Evolutionary conservation across 2,329 filamentous ascomycete species (phyloP), one percentile per base, ranked within the genome.

Genomic region (Colletotrichum tamarilloi): DNA sequence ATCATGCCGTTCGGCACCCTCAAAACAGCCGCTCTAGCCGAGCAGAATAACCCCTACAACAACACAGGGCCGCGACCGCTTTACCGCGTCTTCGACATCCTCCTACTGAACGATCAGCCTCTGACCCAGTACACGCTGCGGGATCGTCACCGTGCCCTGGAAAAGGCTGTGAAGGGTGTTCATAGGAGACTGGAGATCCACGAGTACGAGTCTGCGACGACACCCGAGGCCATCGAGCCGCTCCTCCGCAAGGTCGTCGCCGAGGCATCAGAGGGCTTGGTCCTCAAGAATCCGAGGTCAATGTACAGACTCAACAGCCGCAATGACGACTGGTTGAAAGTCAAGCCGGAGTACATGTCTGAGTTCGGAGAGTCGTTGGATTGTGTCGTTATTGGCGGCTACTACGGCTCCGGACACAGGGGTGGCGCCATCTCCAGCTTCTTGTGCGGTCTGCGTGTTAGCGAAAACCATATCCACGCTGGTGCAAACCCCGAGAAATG

Each of bases 321-420:
- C 60, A 97, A 97, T 78, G 94, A 97, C 77, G 94, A 98, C 82
- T 99, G 97, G 97, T 93, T 98, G 84, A 99, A 99, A 81, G 95
- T 99, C 9, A 99, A 99, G 79, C 97, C 97, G 1, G 97, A 99
- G 76, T 99, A 99, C 82, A 98, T 98, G 95, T 92, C 92, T 2
- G 96, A 98, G 75, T 98, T 97, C 80, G 97, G 97, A 74, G 96
- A 98, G 82, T 94, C 93, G 0, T 90, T 99, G 4, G 97, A 99
- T 80, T 95, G 95, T 76, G 85, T 98, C 16, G 87, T 99, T 19
- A 91, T 99, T 66, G 97, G 96, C 67, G 97, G 95, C 9, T 98
- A 98, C 83, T 99, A 94, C 80, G 97, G 97, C 16, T 94, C 93
- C 35, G 97, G 97, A 0, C 91, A 90, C 68, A 91, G 97, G 60